Percentiles rank a stretch among this genome's conserved stretches.
phyloP scores from a whole-genome alignment of 2,329 filamentous ascomycete species.

The Phaeosphaeriaceae sp. region DNA sequence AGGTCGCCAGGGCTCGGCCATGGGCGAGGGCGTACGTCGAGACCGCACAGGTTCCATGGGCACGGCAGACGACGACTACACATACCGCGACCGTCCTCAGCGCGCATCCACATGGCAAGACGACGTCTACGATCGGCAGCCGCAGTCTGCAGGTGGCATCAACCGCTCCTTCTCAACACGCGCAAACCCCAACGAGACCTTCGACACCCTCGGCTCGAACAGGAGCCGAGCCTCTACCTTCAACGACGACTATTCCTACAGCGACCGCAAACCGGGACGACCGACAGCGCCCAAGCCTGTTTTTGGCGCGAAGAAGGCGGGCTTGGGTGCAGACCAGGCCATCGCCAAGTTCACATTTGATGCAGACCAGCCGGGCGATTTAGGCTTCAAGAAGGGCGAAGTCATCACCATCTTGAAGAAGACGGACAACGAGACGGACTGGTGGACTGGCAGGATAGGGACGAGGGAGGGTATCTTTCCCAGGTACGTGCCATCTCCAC shows the following conservation, averaged over 20 bases:
- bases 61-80: slow-evolving; percentile 52
- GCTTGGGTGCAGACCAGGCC: slow-evolving; percentile 74
- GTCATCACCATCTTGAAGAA: slow-evolving; percentile 93
- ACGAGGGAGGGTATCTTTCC: slow-evolving; percentile 90
- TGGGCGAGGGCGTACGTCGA: slow-evolving; percentile 69
- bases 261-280: slow-evolving; percentile 71
- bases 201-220: slow-evolving; percentile 52
- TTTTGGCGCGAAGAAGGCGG: slow-evolving; percentile 63
- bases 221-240: slow-evolving; percentile 51
- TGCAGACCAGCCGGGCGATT: slow-evolving; percentile 87
- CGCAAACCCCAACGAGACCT: slow-evolving; percentile 58
- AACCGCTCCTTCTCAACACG: slow-evolving; percentile 59
- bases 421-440: slow-evolving; percentile 92
- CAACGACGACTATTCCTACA: slow-evolving; percentile 60
- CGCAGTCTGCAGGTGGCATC: slow-evolving; percentile 46
- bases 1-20: slow-evolving; percentile 72
- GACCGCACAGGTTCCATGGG: slow-evolving; percentile 53
- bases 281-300: slow-evolving; percentile 90
- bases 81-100: slow-evolving; percentile 64
- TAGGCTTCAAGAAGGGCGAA: slow-evolving; percentile 97
- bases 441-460: slow-evolving; percentile 96
- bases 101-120: slow-evolving; percentile 77
- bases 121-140: slow-evolving; percentile 71
- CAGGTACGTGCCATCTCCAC: slow-evolving; percentile 59
- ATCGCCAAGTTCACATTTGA: slow-evolving; percentile 94